Percentiles rank a stretch among this genome's conserved stretches.
phyloP scores from a whole-genome alignment of 73 alveolate species.

The Paramecium primaurelia region DNA sequence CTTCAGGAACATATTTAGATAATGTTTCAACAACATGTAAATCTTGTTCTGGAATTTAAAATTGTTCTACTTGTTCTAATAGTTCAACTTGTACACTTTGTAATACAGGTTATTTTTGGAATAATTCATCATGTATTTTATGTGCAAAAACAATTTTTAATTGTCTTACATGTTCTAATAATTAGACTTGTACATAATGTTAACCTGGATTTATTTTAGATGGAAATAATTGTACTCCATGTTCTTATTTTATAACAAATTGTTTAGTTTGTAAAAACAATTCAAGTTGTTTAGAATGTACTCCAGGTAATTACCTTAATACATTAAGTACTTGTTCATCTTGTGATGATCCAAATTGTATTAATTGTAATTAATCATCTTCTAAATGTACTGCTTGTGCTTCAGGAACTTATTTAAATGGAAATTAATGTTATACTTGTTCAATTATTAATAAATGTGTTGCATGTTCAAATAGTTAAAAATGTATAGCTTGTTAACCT shows the following conservation, averaged over 20 bases:
- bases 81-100: neutral
- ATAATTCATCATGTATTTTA: neutral
- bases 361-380: neutral
- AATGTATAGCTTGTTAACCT: neutral
- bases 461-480: neutral
- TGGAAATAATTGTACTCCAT: neutral
- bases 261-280: neutral
- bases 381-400: neutral
- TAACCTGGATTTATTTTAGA: neutral
- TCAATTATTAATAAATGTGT: neutral
- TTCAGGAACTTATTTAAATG: neutral
- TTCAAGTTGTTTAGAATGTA: neutral
- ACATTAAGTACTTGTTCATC: neutral
- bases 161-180: neutral
- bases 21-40: neutral
- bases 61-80: neutral
- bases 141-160: neutral
- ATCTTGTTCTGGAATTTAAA: neutral
- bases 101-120: neutral
- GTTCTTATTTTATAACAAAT: neutral
- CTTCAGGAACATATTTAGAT: neutral
- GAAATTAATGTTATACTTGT: neutral
- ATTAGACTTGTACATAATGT: neutral
- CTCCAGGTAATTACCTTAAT: neutral
- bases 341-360: neutral